These are phyloP conservation scores for Baorangia bicolor DNA, from an alignment of 768 basidiomycete species.

Conservation along the genomic window DNA sequence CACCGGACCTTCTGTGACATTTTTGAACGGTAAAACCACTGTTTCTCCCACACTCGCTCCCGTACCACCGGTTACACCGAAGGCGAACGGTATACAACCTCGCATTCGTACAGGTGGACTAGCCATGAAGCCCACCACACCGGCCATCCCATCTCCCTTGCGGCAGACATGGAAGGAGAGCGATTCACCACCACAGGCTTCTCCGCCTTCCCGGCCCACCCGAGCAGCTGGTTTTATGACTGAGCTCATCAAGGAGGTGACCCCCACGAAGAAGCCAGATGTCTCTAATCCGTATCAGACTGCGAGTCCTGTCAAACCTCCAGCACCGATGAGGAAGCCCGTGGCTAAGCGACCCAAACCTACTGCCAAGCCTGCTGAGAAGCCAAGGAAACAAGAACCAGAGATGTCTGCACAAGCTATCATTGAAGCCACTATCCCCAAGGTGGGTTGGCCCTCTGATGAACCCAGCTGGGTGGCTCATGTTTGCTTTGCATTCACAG, in stretches of 20 bases:
- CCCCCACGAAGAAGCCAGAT: constrained; percentile 62
- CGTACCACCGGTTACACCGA: constrained; percentile 25
- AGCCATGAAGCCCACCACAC: constrained; percentile 52
- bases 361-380: constrained; percentile 35
- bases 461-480: constrained; percentile 5
- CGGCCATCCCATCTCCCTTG: constrained; percentile 70
- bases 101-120: constrained; percentile 43
- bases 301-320: constrained; percentile 60
- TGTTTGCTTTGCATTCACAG: constrained; percentile 34
- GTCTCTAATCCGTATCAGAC: constrained; percentile 78
- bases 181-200: constrained; percentile 38
- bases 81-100: constrained; percentile 25
- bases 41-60: constrained; percentile 25
- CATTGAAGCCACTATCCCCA: constrained; percentile 77
- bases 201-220: constrained; percentile 43
- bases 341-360: constrained; percentile 39
- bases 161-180: constrained; percentile 66
- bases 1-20: constrained; percentile 25
- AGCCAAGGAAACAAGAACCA: constrained; percentile 28
- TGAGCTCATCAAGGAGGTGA: constrained; percentile 68
- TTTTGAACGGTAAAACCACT: constrained; percentile 27
- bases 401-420: constrained; percentile 59
- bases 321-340: constrained; percentile 43
- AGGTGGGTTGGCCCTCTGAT: constrained; percentile 40
- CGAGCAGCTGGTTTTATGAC: constrained; percentile 69